Percentiles rank a stretch among this genome's conserved stretches.
phyloP scores from a whole-genome alignment of 2,329 filamentous ascomycete genomes.

The Cladosporium sp. region DNA sequence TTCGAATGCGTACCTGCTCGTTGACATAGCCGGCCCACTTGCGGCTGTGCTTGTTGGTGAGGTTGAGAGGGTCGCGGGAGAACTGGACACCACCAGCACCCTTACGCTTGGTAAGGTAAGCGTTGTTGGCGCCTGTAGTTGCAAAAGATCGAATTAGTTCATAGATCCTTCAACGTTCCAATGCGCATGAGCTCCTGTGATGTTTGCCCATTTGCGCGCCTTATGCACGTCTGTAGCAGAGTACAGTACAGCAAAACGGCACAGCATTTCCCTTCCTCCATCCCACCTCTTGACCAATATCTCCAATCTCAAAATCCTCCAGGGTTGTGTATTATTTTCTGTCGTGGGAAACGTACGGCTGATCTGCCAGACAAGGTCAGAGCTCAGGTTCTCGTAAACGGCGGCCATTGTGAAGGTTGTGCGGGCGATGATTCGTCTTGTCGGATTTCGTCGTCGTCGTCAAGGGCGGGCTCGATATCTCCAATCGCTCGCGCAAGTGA shows the following conservation, averaged over 20 bases:
- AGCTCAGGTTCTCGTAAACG: conserved; percentile 66
- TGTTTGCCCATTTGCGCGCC: neutral
- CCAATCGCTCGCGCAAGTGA: conserved; percentile 1
- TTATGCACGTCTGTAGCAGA: neutral
- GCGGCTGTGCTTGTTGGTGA: conserved; percentile 85
- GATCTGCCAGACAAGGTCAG: conserved; percentile 92
- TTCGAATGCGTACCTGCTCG: conserved; percentile 68
- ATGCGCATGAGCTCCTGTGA: neutral
- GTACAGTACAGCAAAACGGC: neutral
- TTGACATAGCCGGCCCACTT: conserved; percentile 96
- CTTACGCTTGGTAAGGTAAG: conserved; percentile 89
- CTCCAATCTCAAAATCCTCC: neutral
- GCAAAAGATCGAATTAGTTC: conserved; percentile 12
- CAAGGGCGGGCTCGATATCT: conserved; percentile 1
- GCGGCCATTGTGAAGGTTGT: conserved; percentile 49
- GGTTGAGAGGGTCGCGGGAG: conserved; percentile 91
- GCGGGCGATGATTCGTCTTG: conserved; percentile 18
- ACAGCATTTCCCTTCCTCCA: neutral
- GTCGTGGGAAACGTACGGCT: conserved; percentile 71
- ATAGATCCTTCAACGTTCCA: neutral
- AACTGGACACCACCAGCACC: conserved; percentile 78
- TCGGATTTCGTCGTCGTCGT: conserved; percentile 15
- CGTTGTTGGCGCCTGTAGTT: conserved; percentile 74
- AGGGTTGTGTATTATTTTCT: conserved; percentile 4
- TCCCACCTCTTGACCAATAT: conserved; percentile 3